Conservation (phyloP, 2,329 filamentous ascomycete species). For the Teratosphaeria pseudoeucalypti region DNA sequence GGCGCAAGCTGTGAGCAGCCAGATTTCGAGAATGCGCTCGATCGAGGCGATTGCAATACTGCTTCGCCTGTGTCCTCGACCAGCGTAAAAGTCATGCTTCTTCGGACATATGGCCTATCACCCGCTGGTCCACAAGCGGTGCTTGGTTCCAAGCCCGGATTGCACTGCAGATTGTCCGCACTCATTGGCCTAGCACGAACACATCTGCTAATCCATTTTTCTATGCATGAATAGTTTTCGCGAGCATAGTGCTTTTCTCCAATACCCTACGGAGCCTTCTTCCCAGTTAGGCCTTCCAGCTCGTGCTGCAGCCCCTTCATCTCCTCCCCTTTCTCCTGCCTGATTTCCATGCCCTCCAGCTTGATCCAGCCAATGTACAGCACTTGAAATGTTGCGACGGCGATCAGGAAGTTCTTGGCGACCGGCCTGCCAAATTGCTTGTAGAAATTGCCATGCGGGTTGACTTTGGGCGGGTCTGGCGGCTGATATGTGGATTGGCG, state of each 20-base stretch:
- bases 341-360: conserved; percentile 61
- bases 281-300: conserved; percentile 13
- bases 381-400: conserved; percentile 70
- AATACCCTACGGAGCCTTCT: background rate
- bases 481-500: conserved; percentile 11
- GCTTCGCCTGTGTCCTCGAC: background rate
- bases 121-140: background rate
- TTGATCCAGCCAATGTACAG: conserved; percentile 65
- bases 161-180: background rate
- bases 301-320: conserved; percentile 14
- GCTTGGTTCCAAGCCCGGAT: background rate
- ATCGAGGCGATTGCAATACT: background rate
- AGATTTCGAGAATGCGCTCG: too few relatives aligned
- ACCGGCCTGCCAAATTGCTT: conserved; percentile 63
- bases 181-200: background rate
- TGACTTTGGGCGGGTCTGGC: conserved; percentile 11
- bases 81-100: background rate
- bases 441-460: conserved; percentile 51
- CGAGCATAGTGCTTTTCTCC: background rate
- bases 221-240: background rate
- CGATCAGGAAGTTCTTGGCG: conserved; percentile 62
- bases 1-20: too few relatives aligned
- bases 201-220: too few relatives aligned
- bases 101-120: background rate
- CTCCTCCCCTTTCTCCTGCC: conserved; percentile 42